Evolutionary conservation across 2,329 filamentous ascomycete genomes (phyloP).

Genomic region (Fusarium odoratissimum): DNA sequence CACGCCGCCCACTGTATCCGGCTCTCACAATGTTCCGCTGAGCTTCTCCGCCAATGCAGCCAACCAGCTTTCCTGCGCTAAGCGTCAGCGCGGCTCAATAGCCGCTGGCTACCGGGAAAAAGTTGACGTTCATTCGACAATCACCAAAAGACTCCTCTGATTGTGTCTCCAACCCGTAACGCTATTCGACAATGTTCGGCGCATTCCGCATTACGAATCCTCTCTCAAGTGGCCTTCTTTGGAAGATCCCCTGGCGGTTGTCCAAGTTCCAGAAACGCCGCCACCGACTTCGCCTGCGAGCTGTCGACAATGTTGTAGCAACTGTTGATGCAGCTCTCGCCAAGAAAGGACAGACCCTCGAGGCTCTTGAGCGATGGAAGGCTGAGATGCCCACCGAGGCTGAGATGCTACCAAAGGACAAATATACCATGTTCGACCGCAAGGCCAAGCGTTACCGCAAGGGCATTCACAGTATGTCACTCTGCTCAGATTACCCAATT

Average conservation of each 20-base stretch:
- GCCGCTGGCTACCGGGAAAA: conserved; percentile 36
- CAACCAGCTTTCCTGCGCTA: conserved; percentile 24
- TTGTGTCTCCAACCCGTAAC: conserved; percentile 17
- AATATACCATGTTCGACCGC: conserved; percentile 97
- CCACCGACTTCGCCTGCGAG: conserved; percentile 83
- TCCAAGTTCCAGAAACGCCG: conserved; percentile 91
- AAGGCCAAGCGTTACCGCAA: conserved; percentile 97
- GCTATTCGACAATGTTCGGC: conserved; percentile 75
- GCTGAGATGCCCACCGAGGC: conserved; percentile 93
- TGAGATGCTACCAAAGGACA: conserved; percentile 96
- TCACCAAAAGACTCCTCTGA: conserved; percentile 21
- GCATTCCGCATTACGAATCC: conserved; percentile 83
- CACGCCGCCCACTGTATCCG: conserved; percentile 12
- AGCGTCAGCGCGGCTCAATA: conserved; percentile 24
- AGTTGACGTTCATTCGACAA: conserved; percentile 41
- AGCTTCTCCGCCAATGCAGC: conserved; percentile 10
- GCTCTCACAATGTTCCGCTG: conserved; percentile 47
- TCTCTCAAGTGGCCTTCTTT: conserved; percentile 83
- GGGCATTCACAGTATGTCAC: conserved; percentile 90
- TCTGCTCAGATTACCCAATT: not conserved
- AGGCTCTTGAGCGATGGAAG: conserved; percentile 91
- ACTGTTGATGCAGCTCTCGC: conserved; percentile 83
- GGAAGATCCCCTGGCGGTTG: conserved; percentile 98
- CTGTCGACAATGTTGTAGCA: conserved; percentile 88
- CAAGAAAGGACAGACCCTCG: conserved; percentile 76